A percentile compares a stretch with the other conserved stretches of the same genome.
Evolutionary conservation across 129 eudicot species (phyloP).

Genomic region (Pittosporum tobira): DNA sequence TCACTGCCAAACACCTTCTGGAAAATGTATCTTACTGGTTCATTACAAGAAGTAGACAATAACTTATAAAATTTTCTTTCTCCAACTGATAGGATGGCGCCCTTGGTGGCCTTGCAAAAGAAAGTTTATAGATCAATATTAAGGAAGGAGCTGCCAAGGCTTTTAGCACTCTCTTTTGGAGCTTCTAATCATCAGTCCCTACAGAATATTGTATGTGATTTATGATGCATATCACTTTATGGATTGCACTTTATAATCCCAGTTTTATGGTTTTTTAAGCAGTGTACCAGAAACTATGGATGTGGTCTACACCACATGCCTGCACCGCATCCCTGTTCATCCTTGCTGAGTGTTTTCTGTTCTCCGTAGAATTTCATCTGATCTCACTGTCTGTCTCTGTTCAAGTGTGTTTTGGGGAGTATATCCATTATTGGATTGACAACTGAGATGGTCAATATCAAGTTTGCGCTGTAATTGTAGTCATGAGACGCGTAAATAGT

Average conservation of each 20-base stretch:
- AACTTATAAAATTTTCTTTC: neutral
- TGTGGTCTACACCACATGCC: neutral
- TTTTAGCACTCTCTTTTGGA: conserved; percentile 77
- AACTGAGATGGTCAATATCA: too few relatives aligned
- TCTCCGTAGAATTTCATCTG: neutral
- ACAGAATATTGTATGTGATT: conserved; percentile 66
- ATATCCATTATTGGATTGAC: too few relatives aligned
- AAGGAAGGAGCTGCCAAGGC: conserved; percentile 80
- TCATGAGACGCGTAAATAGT: too few relatives aligned
- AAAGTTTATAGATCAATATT: conserved; percentile 82
- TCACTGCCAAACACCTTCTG: conserved; percentile 1
- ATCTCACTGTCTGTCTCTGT: neutral
- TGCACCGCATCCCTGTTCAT: neutral
- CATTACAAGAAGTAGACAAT: conserved; percentile 1
- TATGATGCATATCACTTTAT: neutral
- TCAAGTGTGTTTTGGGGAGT: neutral
- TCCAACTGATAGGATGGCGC: conserved; percentile 55
- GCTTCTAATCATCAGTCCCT: conserved; percentile 62
- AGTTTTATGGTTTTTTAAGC: neutral
- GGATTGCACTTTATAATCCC: too few relatives aligned
- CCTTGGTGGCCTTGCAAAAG: conserved; percentile 68
- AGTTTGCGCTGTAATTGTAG: too few relatives aligned
- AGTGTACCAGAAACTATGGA: neutral
- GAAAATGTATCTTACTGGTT: neutral
- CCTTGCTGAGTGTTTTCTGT: too few relatives aligned